A percentile compares a stretch with the other conserved stretches of the same genome.
These are phyloP conservation scores for Globisporangium paddicum DNA, from an alignment of 352 stramenopile genomes.

Conservation along the genomic window DNA sequence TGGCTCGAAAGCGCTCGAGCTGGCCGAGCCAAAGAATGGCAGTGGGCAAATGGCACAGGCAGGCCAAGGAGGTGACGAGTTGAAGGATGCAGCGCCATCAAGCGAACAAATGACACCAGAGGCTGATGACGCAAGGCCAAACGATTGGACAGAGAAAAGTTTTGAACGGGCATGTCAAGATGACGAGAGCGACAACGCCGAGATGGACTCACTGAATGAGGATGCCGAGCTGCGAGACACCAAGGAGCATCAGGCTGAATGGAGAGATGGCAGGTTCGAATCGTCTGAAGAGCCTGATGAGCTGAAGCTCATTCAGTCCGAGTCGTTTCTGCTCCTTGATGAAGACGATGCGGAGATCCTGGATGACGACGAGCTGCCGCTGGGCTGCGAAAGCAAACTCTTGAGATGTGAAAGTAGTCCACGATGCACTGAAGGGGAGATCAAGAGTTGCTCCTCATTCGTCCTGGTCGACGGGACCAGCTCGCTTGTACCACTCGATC, in stretches of 20 bases:
- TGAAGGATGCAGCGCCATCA: background rate
- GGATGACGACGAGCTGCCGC: constrained; percentile 10
- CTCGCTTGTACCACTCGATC: constrained; percentile 22
- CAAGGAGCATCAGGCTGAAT: background rate
- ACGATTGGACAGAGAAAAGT: background rate
- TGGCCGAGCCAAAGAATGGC: background rate
- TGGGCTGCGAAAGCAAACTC: constrained; percentile 25
- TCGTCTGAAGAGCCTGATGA: background rate
- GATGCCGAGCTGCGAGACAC: background rate
- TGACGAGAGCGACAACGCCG: background rate
- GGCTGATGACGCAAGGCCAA: background rate
- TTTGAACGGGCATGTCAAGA: background rate
- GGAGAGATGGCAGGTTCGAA: background rate
- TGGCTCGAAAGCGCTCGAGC: background rate
- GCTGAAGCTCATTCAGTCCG: background rate
- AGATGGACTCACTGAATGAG: background rate
- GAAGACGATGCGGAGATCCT: background rate
- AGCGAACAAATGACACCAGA: background rate
- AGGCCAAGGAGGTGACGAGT: background rate
- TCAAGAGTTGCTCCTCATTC: constrained; percentile 26
- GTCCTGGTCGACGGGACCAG: constrained; percentile 26
- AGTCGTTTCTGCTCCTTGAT: constrained; percentile 1
- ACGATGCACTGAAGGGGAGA: background rate
- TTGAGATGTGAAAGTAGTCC: constrained; percentile 4
- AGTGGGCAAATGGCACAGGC: background rate